Conservation (phyloP, 2,329 filamentous ascomycete genomes). For the Aureobasidium subglaciale region DNA sequence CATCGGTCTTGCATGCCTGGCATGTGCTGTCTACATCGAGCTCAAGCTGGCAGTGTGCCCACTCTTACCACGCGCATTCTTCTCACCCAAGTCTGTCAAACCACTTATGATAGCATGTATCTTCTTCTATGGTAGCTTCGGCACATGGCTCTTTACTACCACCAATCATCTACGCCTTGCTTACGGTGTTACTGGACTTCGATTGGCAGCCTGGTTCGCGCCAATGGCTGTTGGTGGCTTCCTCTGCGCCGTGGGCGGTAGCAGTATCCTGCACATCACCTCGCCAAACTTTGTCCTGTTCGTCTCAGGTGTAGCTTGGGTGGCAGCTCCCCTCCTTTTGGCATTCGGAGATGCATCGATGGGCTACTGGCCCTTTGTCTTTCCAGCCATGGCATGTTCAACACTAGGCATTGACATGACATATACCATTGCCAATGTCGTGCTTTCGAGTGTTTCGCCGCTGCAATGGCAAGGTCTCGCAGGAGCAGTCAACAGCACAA, state of each 20-base stretch:
- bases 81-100: constrained; percentile 25
- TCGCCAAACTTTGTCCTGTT: constrained; percentile 25
- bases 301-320: constrained; percentile 29
- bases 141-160: constrained; percentile 29
- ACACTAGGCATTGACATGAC: constrained; percentile 32
- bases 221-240: constrained; percentile 30
- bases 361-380: constrained; percentile 29
- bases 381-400: constrained; percentile 32
- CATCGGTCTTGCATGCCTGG: constrained; percentile 23
- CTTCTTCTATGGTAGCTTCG: constrained; percentile 31
- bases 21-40: constrained; percentile 28
- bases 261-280: constrained; percentile 26
- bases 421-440: constrained; percentile 29
- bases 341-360: constrained; percentile 26
- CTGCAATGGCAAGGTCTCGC: constrained; percentile 29
- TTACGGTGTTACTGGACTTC: constrained; percentile 21
- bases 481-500: constrained; percentile 29
- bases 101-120: constrained; percentile 29
- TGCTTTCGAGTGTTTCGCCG: constrained; percentile 27
- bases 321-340: constrained; percentile 29
- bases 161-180: constrained; percentile 6
- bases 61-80: constrained; percentile 31
- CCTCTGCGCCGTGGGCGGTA: constrained; percentile 26
- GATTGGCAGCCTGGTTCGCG: constrained; percentile 29
- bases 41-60: constrained; percentile 28